Evolutionary conservation across 208 protist species (phyloP), one percentile per base, ranked within the genome.

Genomic region (Crithidia mellificae): DNA sequence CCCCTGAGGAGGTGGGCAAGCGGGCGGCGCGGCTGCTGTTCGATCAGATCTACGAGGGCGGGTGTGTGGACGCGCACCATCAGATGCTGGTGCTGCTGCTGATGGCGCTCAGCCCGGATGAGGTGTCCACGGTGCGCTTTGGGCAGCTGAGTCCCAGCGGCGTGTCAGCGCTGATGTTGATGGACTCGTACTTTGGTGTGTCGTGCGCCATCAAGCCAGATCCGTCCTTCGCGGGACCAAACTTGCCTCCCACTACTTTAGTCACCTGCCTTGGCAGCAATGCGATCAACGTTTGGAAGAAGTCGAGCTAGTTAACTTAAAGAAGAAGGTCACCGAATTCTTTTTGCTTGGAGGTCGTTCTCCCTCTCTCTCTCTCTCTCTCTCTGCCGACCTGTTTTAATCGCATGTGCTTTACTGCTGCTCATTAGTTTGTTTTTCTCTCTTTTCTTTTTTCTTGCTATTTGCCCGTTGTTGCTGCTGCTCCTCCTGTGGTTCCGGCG

Each of bases 121-220:
- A 98, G 59, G 82, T 98, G 36, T 98, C 93, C 1, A 92, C 87
- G 3, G 74, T 98, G n/a, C 89, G 93, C 15, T 88, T 98, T 49
- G 94, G 94, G 12, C 68, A 85, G 55, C 71, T 93, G 27, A 90
- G 83, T 11, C 67, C 77, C 6, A 85, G 86, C 30, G 72, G 69
- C 14, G 80, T 94, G 27, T 94, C 88, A 43, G 87, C 85, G 12
- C 65, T 96, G 47, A 73, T 94, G 81, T 66, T 96, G 64, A 85
- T 96, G 85, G 87, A 96, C 59, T 71, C 72, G 19, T 94, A 90
- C 74, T 96, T 96, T 80, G 84, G 85, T 11, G 91, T 96, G 2
- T 83, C 80, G 36, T 93, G 84, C 59, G 91, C 85, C 20, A 78
- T 90, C 15, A 96, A 92, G 68, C 75, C 89, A 14, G 91, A 96